Base-by-base conservation (phyloP, 2,329 filamentous ascomycete species). In the Plenodomus biglobosus region DNA sequence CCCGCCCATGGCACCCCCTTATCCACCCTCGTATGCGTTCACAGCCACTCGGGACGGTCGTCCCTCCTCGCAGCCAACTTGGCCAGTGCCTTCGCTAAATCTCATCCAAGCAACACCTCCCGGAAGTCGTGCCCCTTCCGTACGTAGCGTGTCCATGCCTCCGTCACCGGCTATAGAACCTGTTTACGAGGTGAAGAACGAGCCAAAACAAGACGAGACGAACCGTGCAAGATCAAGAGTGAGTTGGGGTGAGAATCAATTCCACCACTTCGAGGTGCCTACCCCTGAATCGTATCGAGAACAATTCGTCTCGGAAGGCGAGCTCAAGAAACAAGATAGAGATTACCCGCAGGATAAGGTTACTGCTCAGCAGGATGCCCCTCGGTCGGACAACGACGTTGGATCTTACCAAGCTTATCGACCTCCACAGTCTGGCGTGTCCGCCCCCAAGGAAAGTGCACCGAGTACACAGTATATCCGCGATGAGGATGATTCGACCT, bases 21-120 rank as follows among this genome's bases (percentile, higher is more conserved):
- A 73, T 43, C 69, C 68, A 10, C 56, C 66, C 2, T 55, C 66
- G 2, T 75, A 74, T 51, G 62, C 62, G 1, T 74, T 75, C 40
- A 72, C 55, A 69, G 50, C 74, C 58, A 58, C 70, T 59, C 61
- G 71, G 65, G 69, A 78, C 48, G 72, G 74, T 16, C 67, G 70
- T 16, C 52, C 53, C n/a, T 46, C 51, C 10, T 44, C 40, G 7
- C 52, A 58, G 16, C 74, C 73, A 15, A 41, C 49, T 32, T 79
- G 74, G 69, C 66, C 71, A 16, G 76, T 84, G 17, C 81, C 81
- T 10, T 67, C 61, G n/a, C 71, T 85, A 15, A 81, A 79, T 37
- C 69, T 84, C 19, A 81, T 83, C 44, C 76, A 80, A 39, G 79
- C 82, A 2, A 85, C 82, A 6, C 82, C 82, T 16, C 82, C 82